Conservation (phyloP, 2,329 filamentous ascomycete species). For the Cryphonectria japonica region DNA sequence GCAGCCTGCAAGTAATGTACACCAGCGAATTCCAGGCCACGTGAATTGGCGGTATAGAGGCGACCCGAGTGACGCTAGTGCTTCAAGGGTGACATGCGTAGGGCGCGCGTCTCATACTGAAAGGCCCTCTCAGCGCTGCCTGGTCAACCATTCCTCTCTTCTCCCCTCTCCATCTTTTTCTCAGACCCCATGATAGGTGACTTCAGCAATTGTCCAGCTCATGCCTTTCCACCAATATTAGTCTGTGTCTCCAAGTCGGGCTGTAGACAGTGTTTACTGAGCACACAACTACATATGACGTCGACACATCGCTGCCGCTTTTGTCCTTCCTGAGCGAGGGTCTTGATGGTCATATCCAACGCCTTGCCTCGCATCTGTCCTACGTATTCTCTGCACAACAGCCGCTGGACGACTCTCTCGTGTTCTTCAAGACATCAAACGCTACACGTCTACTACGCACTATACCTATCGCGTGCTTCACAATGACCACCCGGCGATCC, state of each 20-base stretch:
- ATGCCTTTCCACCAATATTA: neutral
- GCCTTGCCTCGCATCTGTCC: neutral
- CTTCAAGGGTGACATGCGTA: conserved; percentile 20
- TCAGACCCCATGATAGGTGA: neutral
- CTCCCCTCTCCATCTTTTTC: neutral
- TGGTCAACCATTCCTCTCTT: neutral
- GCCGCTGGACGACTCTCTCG: neutral
- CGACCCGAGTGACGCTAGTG: conserved; percentile 4
- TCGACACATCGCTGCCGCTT: conserved; percentile 3
- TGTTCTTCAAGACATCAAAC: neutral
- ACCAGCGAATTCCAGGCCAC: conserved; percentile 3
- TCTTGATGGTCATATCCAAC: neutral
- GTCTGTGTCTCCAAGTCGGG: neutral
- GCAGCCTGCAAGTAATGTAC: neutral
- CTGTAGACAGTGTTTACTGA: neutral
- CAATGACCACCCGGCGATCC: conserved; percentile 40
- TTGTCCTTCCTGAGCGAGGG: neutral
- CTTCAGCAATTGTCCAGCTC: neutral
- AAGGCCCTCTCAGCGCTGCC: neutral
- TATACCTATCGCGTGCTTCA: neutral
- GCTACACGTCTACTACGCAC: neutral
- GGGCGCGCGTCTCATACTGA: conserved; percentile 26
- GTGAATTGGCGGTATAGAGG: conserved; percentile 28
- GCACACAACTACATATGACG: conserved; percentile 15
- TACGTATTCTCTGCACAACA: neutral